Evolutionary conservation across 2,329 filamentous ascomycete species (phyloP).

Genomic region (Elsinoe ampelina): DNA sequence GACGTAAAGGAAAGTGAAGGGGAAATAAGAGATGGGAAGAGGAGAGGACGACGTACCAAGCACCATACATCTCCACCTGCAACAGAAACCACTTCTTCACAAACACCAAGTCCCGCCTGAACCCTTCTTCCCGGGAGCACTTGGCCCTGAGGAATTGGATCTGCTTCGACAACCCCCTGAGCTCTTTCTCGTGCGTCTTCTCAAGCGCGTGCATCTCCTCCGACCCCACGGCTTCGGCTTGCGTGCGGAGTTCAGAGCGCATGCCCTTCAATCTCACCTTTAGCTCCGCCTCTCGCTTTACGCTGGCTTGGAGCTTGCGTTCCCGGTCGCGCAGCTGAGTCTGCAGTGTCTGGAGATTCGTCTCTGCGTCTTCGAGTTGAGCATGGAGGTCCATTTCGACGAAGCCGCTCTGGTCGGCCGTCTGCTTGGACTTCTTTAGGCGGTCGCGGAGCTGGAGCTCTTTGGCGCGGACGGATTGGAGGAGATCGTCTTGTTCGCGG

Average conservation of each 20-base stretch:
- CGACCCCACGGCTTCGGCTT: conserved; percentile 15
- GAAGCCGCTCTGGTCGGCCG: conserved; percentile 22
- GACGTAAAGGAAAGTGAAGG: too few species aligned
- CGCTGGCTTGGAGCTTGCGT: conserved; percentile 23
- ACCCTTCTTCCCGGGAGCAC: conserved; percentile 67
- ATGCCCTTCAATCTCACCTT: conserved; percentile 25
- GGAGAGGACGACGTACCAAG: conserved; percentile 60
- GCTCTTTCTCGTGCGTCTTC: conserved; percentile 61
- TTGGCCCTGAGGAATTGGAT: conserved; percentile 83
- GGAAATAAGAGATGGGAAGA: too few species aligned
- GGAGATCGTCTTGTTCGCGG: conserved; percentile 33
- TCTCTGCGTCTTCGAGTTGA: conserved; percentile 30
- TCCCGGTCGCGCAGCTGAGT: conserved; percentile 27
- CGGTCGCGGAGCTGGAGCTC: conserved; percentile 33
- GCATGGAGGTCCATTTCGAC: conserved; percentile 32
- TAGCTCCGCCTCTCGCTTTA: conserved; percentile 28
- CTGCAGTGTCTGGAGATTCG: conserved; percentile 33
- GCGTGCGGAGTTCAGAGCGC: conserved; percentile 22
- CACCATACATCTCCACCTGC: conserved; percentile 72
- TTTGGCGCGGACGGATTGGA: conserved; percentile 29
- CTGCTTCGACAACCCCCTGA: conserved; percentile 76
- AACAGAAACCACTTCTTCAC: conserved; percentile 77
- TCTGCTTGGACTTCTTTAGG: conserved; percentile 21
- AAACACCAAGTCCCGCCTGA: conserved; percentile 72
- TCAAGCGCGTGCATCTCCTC: conserved; percentile 53